These are phyloP conservation scores for Colletotrichum spaethianum DNA, from an alignment of 2,329 filamentous ascomycete genomes.

Conservation along the genomic window DNA sequence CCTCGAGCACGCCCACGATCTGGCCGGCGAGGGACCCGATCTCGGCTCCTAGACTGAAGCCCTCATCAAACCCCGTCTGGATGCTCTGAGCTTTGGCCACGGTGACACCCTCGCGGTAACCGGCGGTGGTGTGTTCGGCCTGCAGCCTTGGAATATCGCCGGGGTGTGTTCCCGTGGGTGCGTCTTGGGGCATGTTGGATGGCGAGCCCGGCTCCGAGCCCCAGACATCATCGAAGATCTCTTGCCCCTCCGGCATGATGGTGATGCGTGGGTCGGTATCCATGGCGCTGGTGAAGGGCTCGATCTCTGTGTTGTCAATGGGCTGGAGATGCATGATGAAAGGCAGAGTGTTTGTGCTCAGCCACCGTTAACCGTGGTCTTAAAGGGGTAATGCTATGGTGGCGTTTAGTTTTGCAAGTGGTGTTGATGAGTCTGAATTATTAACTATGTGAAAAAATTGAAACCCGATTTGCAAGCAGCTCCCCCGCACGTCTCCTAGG, in stretches of 20 bases:
- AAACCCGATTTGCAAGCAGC: constrained; percentile 34
- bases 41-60: constrained; percentile 86
- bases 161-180: constrained; percentile 52
- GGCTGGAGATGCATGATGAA: constrained; percentile 42
- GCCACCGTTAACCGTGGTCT: background rate
- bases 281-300: constrained; percentile 42
- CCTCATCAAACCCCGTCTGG: constrained; percentile 92
- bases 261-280: constrained; percentile 18
- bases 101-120: constrained; percentile 90
- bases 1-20: constrained; percentile 83
- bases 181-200: constrained; percentile 14
- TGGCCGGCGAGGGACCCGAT: constrained; percentile 82
- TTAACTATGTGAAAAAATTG: constrained; percentile 23
- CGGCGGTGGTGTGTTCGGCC: constrained; percentile 83
- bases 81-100: constrained; percentile 81
- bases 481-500: constrained; percentile 12
- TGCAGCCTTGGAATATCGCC: constrained; percentile 82
- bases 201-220: constrained; percentile 40
- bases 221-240: constrained; percentile 45
- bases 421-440: constrained; percentile 1
- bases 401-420: constrained; percentile 3
- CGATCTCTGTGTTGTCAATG: constrained; percentile 42
- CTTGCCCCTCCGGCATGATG: constrained; percentile 18
- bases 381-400: constrained; percentile 1
- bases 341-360: background rate